Evolutionary conservation across 1,139 yeast genomes (phyloP), one percentile per base, ranked within the genome.

Genomic region (Meyerozyma sp.): DNA sequence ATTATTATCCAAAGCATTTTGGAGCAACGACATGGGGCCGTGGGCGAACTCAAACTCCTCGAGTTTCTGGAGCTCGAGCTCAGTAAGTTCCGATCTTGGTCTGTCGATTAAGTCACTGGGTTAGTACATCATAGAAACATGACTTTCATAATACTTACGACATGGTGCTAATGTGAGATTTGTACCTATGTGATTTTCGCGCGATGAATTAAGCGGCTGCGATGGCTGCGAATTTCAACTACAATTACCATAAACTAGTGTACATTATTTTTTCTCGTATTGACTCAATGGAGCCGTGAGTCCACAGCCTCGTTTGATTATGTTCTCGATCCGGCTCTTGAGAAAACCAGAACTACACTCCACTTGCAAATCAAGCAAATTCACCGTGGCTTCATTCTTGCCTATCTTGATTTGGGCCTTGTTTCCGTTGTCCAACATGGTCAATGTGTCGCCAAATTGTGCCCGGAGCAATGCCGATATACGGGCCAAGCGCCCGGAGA

Each of bases 1-100:
- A 46, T 81, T 82, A 49, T 81, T 77, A 51, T 82, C 77, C 36
- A 89, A 85, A 0, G 98, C 91, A 43, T 82, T 80, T 53, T 89
- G 88, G 23, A 93, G 75, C 30, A 93, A 74, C 3, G 95, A 82
- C 76, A 94, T 77, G 5, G 99, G 99, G 0, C 98, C 98, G 64
- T 89, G 82, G 45, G 80, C 73, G 58, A 89, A 87, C 63, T 93
- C 98, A 59, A 84, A 90, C 58, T 91, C 96, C 63, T 93, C 98
- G 36, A 90, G 72, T 55, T 81, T 83, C 44, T 81, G 83, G 40
- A 89, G 78, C 62, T 93, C 98, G 28, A 76, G 76, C 54, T 85
- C 90, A 5, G 90, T 81, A 44, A 91, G 75, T 56, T 91, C 97
- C 5, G 89, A 75, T 49, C 86, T 78, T 16, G 93, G 89, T 51